These are phyloP conservation scores for Kentomonas sorsogonicus DNA, from an alignment of 208 protist species.

Conservation along the genomic window DNA sequence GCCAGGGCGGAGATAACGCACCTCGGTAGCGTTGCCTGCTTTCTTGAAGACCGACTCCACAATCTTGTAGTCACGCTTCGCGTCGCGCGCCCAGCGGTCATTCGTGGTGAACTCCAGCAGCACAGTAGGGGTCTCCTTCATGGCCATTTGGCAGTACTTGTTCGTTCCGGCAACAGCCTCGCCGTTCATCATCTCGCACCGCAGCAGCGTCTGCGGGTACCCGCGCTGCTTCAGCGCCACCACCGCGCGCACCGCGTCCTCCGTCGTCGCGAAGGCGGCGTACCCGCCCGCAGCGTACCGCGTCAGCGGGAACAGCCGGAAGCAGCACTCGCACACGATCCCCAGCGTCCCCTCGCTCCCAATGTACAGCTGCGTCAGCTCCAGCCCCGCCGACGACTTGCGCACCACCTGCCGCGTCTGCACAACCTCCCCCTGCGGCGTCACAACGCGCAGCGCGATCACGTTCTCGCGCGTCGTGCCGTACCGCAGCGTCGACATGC, in stretches of 20 bases:
- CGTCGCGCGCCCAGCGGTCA: constrained; percentile 33
- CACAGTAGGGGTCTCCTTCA: constrained; percentile 46
- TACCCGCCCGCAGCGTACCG: constrained; percentile 36
- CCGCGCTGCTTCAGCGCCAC: constrained; percentile 43
- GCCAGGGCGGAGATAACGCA: constrained; percentile 35
- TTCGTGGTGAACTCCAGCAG: constrained; percentile 70
- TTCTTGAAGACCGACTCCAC: constrained; percentile 31
- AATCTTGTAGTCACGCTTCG: constrained; percentile 55
- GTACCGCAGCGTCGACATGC: constrained; percentile 75
- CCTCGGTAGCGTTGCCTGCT: constrained; percentile 14
- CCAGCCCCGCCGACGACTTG: constrained; percentile 85
- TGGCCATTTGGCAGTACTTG: constrained; percentile 30
- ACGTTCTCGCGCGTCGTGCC: constrained; percentile 84
- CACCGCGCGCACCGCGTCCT: constrained; percentile 40
- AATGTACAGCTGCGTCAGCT: constrained; percentile 88
- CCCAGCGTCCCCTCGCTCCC: constrained; percentile 88
- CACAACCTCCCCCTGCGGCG: constrained; percentile 42
- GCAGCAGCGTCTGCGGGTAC: constrained; percentile 42
- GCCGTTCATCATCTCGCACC: constrained; percentile 73
- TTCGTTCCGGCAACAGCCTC: constrained; percentile 39
- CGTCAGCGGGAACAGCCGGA: constrained; percentile 44
- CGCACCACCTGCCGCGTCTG: constrained; percentile 64
- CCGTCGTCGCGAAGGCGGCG: constrained; percentile 38
- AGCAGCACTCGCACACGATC: constrained; percentile 71
- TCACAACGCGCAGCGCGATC: constrained; percentile 53